phyloP scores from a whole-genome alignment of 148 eudicot genomes.

The Vaccinium corymbosum region DNA sequence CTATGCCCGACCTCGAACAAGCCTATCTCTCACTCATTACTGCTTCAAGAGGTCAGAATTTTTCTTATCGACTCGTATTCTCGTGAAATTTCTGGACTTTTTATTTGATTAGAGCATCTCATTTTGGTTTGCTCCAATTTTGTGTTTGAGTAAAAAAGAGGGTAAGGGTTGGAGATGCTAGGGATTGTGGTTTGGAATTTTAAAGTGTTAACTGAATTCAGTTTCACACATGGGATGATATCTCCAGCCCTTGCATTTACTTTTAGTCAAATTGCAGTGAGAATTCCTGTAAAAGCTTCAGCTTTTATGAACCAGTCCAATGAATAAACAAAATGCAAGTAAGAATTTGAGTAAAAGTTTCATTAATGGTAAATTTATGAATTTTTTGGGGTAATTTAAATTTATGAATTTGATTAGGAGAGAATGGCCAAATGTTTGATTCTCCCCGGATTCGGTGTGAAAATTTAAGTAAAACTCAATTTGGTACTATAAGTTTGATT shows the following conservation, averaged over 20 bases:
- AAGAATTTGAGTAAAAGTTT: background rate
- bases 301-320: background rate
- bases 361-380: no score
- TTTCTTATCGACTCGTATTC: conserved; percentile 15
- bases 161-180: background rate
- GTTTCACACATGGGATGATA: background rate
- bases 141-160: background rate
- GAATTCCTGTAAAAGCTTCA: no score
- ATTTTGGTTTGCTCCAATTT: background rate
- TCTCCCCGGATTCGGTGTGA: background rate
- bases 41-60: conserved; percentile 65
- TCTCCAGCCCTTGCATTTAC: background rate
- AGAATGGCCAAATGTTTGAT: background rate
- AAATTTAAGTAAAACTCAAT: background rate
- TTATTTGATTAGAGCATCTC: background rate
- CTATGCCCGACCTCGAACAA: conserved; percentile 63
- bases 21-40: conserved; percentile 75
- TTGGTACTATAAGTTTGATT: background rate
- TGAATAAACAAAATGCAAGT: background rate
- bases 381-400: no score
- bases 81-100: background rate
- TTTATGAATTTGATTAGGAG: background rate
- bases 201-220: background rate
- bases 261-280: background rate
- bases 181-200: background rate